Conservation (phyloP, 345 rosid species). For the Pistacia vera region DNA sequence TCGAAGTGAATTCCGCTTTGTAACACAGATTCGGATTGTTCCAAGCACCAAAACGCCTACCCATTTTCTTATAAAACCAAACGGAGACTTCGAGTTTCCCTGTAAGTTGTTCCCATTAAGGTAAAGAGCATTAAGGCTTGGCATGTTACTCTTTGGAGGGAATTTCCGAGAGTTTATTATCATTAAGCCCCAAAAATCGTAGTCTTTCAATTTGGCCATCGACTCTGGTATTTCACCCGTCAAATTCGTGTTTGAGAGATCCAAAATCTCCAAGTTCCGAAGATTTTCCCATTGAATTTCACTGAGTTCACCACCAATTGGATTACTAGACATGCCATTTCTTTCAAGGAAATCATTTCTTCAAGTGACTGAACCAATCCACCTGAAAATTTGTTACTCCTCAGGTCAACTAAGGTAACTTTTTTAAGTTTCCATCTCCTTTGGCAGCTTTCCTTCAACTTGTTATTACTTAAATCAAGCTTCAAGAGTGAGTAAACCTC, state of each 20-base stretch:
- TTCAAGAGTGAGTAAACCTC: slow-evolving; percentile 34
- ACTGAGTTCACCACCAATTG: slow-evolving; percentile 30
- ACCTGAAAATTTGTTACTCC: slow-evolving; percentile 37
- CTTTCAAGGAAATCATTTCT: slow-evolving; percentile 37
- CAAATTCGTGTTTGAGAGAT: slow-evolving; percentile 29
- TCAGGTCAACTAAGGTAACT: slow-evolving; percentile 37
- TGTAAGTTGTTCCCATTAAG: slow-evolving; percentile 34
- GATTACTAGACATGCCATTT: slow-evolving; percentile 37
- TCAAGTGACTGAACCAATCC: slow-evolving; percentile 25
- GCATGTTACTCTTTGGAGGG: slow-evolving; percentile 22
- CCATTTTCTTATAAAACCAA: slow-evolving; percentile 34
- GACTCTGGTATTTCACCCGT: slow-evolving; percentile 33
- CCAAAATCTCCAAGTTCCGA: slow-evolving; percentile 33
- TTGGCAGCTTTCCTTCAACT: slow-evolving; percentile 25
- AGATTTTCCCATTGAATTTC: slow-evolving; percentile 33
- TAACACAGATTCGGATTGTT: slow-evolving; percentile 39
- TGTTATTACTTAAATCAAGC: slow-evolving; percentile 43
- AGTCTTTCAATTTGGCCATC: slow-evolving; percentile 25
- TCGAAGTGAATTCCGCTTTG: slow-evolving; percentile 1
- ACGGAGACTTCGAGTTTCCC: slow-evolving; percentile 33
- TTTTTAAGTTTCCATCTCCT: slow-evolving; percentile 26
- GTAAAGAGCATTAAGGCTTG: slow-evolving; percentile 29
- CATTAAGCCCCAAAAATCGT: slow-evolving; percentile 36
- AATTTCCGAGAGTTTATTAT: slow-evolving; percentile 35
- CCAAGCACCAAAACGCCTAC: slow-evolving; percentile 42